Conservation (phyloP, 139 green algal genomes). For the Chlamydomonas incerta region DNA sequence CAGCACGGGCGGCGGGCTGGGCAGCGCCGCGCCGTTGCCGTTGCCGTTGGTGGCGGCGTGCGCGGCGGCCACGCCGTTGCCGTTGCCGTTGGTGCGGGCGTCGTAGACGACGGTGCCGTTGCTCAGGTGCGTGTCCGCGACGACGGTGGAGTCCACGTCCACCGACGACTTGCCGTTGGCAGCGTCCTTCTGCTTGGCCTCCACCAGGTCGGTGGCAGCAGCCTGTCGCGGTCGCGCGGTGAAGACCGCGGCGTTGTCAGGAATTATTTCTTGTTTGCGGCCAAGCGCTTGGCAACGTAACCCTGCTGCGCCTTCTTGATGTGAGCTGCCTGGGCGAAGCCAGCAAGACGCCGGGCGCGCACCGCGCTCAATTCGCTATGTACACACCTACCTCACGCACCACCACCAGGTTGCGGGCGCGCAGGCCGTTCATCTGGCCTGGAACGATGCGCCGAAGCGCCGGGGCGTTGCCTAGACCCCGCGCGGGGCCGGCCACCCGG, state of each 20-base stretch:
- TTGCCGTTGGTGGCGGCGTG: constrained; percentile 30
- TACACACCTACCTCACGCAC: constrained; percentile 4
- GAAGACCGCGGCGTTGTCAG: not conserved
- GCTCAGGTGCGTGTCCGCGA: not conserved
- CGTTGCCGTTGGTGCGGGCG: constrained; percentile 51
- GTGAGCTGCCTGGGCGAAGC: too few species aligned
- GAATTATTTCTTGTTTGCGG: not conserved
- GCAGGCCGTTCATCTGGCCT: not conserved
- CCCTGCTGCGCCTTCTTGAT: not conserved
- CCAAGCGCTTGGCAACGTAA: too few species aligned
- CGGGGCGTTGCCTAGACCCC: not conserved
- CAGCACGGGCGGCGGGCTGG: not conserved
- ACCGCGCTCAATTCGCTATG: not conserved
- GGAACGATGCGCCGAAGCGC: too few species aligned
- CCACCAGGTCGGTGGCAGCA: constrained; percentile 58
- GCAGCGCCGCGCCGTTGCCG: constrained; percentile 10
- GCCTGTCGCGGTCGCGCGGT: constrained; percentile 37
- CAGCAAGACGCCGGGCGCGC: too few species aligned
- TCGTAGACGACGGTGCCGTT: constrained; percentile 52
- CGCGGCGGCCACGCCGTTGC: constrained; percentile 7
- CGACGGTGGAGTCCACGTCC: constrained; percentile 28
- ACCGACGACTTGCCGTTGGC: not conserved
- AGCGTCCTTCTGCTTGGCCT: constrained; percentile 22
- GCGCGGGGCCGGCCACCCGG: not conserved
- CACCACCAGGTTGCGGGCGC: constrained; percentile 11